Evolutionary conservation across 352 stramenopile genomes (phyloP), one percentile per base, ranked within the genome.

Genomic region (Pythium brassicae): DNA sequence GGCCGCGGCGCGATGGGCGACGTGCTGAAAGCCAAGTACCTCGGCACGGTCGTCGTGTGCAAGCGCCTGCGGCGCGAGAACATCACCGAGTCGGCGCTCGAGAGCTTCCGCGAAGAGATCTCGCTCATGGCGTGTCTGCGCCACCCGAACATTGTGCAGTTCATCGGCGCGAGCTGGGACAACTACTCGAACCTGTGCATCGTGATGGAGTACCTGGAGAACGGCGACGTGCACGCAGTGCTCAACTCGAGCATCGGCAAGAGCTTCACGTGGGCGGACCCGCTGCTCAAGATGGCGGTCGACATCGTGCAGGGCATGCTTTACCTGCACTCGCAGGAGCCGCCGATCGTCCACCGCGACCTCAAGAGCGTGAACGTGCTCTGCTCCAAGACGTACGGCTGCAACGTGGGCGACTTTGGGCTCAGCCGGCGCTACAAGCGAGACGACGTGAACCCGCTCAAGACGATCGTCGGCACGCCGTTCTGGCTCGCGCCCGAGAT

Each of bases 121-220:
- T 78, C 88, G 57, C 72, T 95, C 32, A 93, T 95, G 83, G 85
- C 83, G 25, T 87, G 78, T 51, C 64, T 95, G 46, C 72, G 86
- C 6, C 86, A 95, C 55, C 86, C 86, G 34, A 95, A 95, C 53
- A 91, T 95, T 54, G 86, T 95, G 14, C 86, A 95, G 60, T 92
- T 95, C 45, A 95, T 95, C 35, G 86, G 86, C 34, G 86, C 86
- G 29, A 94, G 79, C 52, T 95, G 86, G 86, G 83, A 95, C 55
- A 94, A 94, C 55, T 86, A 76, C 27, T 92, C 83, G 3, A 95
- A 95, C 54, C 55, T 95, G 48, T 95, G 86, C 40, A 93, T 95
- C 51, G 78, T 95, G 26, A 92, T 95, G 82, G 86, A 95, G 50
- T 95, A 91, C 59, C 50, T 95, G n/a, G 86, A 95, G 58, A 92